Percentiles rank a stretch among this genome's conserved stretches.
These are phyloP conservation scores for Pythium brassicae DNA, from an alignment of 352 stramenopile species.

Conservation along the genomic window DNA sequence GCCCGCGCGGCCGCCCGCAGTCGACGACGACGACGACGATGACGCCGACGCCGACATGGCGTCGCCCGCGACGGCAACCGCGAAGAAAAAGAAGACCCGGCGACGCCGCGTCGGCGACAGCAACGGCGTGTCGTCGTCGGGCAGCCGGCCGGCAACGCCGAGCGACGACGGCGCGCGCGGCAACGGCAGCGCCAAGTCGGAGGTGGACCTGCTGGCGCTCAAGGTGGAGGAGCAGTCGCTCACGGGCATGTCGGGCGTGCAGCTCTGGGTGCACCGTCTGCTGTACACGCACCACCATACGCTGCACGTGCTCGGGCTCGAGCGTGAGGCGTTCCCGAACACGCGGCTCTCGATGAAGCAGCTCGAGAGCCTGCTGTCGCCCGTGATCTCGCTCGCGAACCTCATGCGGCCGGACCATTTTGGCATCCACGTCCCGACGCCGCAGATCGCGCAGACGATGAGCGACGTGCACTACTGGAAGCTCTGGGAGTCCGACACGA, in stretches of 20 bases:
- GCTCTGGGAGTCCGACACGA: slow-evolving; percentile 78
- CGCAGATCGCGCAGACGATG: slow-evolving; percentile 64
- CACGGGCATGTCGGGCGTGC: slow-evolving; percentile 50
- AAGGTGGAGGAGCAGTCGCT: slow-evolving; percentile 42
- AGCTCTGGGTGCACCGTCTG: slow-evolving; percentile 69
- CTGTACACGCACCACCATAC: slow-evolving; percentile 63
- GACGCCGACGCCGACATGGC: not conserved
- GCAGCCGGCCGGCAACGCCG: slow-evolving; percentile 12
- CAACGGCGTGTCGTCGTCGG: not conserved
- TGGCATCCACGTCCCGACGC: slow-evolving; percentile 63
- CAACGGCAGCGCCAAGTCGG: slow-evolving; percentile 9
- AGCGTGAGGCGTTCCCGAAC: slow-evolving; percentile 56
- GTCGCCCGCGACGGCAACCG: slow-evolving; percentile 6
- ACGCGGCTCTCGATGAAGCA: slow-evolving; percentile 71
- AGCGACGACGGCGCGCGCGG: slow-evolving; percentile 1
- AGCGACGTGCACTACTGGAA: slow-evolving; percentile 84
- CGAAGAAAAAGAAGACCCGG: slow-evolving; percentile 3
- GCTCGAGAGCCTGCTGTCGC: slow-evolving; percentile 55
- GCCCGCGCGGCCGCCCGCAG: not conserved
- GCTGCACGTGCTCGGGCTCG: slow-evolving; percentile 39
- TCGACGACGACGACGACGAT: not conserved
- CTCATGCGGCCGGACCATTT: slow-evolving; percentile 60
- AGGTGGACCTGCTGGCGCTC: slow-evolving; percentile 23
- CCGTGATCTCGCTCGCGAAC: slow-evolving; percentile 53
- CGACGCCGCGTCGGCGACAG: slow-evolving; percentile 7